Percentiles rank a stretch among this genome's conserved stretches.
phyloP scores from a whole-genome alignment of 192 early-diverging fungal species.

The Linnemannia schmuckeri region DNA sequence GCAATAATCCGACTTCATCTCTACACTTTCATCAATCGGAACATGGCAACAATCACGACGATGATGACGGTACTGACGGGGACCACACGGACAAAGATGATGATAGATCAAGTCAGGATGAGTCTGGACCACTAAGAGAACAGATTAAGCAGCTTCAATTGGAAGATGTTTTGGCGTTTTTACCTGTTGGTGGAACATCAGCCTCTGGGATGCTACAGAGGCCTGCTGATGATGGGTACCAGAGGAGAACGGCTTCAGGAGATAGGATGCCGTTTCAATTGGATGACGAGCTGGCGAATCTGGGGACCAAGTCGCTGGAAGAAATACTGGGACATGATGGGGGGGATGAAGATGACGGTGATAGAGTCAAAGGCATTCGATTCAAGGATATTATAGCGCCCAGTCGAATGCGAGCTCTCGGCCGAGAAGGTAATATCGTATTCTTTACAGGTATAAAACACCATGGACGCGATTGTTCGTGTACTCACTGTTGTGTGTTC shows the following conservation, averaged over 20 bases:
- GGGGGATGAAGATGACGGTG: conserved; percentile 29
- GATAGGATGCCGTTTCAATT: conserved; percentile 50
- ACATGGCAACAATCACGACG: conserved; percentile 10
- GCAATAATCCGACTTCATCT: conserved; percentile 1
- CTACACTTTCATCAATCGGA: not conserved
- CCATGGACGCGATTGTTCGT: not conserved
- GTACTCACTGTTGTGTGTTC: not conserved
- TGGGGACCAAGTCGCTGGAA: conserved; percentile 31
- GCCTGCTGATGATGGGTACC: conserved; percentile 8
- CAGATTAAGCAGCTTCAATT: conserved; percentile 50
- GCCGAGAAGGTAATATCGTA: conserved; percentile 32
- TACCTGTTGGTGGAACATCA: conserved; percentile 32
- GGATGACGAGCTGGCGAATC: conserved; percentile 46
- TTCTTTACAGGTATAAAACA: not conserved
- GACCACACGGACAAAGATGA: conserved; percentile 27
- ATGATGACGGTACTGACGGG: conserved; percentile 18
- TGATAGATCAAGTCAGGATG: conserved; percentile 27
- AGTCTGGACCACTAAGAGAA: conserved; percentile 40
- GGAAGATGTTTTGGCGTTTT: conserved; percentile 47
- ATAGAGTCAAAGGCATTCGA: conserved; percentile 20
- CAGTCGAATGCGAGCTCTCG: conserved; percentile 15
- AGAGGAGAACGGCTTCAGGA: conserved; percentile 28
- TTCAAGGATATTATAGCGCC: conserved; percentile 23
- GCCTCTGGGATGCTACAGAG: conserved; percentile 24
- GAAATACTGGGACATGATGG: conserved; percentile 42